Conservation (phyloP, 768 basidiomycete species). For the Trichaptum fuscoviolaceum region DNA sequence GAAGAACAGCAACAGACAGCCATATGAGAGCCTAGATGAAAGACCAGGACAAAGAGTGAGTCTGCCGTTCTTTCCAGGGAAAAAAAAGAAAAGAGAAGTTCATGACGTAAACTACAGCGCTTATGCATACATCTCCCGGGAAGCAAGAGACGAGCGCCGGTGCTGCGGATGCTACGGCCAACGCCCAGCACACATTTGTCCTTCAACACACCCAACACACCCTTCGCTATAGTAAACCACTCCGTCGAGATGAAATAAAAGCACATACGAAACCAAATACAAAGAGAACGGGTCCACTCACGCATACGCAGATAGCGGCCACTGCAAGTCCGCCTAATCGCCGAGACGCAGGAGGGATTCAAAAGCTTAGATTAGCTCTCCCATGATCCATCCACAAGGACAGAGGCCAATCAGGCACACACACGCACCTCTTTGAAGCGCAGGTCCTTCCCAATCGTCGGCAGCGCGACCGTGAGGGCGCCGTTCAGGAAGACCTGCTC, state of each 20-base stretch:
- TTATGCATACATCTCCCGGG: not conserved
- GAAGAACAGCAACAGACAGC: slow-evolving; percentile 16
- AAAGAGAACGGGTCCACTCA: slow-evolving; percentile 7
- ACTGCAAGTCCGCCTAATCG: slow-evolving; percentile 18
- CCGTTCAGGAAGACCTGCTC: slow-evolving; percentile 21
- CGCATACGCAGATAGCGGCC: slow-evolving; percentile 23
- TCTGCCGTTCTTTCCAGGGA: too few relatives aligned
- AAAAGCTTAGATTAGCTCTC: too few relatives aligned
- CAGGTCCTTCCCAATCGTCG: slow-evolving; percentile 23
- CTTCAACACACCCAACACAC: too few relatives aligned
- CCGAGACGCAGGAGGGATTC: too few relatives aligned
- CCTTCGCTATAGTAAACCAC: too few relatives aligned
- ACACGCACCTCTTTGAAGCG: slow-evolving; percentile 11
- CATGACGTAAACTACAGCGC: not conserved
- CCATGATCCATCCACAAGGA: too few relatives aligned
- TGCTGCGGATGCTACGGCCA: too few relatives aligned
- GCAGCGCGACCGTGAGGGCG: slow-evolving; percentile 23
- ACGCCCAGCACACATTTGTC: too few relatives aligned
- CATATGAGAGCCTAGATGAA: slow-evolving; percentile 15
- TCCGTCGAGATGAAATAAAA: too few relatives aligned
- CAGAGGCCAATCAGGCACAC: not conserved
- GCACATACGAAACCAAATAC: too few relatives aligned
- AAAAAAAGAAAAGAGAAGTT: not conserved
- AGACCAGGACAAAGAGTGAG: not conserved
- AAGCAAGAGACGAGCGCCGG: too few relatives aligned